Evolutionary conservation across 371 early-diverging fungal species (phyloP), one percentile per base, ranked within the genome.

Genomic region (Apophysomyces sp.): DNA sequence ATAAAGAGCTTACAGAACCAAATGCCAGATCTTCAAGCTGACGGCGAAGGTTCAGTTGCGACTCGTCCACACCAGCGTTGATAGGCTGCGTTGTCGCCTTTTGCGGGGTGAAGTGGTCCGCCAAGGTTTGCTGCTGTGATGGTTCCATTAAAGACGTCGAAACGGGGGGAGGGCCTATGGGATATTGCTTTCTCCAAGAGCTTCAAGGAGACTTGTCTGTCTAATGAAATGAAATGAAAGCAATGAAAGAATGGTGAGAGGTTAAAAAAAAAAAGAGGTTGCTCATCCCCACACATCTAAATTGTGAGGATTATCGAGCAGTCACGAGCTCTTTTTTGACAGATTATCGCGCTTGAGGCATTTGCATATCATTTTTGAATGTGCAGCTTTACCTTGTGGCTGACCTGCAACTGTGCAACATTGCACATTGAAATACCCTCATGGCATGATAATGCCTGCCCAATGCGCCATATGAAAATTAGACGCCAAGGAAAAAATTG

Each of bases 1-100:
- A 52, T 13, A 13, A 49, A 28, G 6, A 26, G 36, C 62, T 60
- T 61, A 69, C 69, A 16, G 69, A 64, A 12, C 69, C 69, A 64
- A 64, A 69, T 13, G 57, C 18, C 24, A 69, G 49, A 30, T 69
- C 69, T 24, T 69, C 65, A 16, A 69, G 26, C 26, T 69, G 69
- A 11, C 51, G 51, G 27, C 69, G 69, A 39, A 69, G 24, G 18
- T 61, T 61, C 6, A 58, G 49, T 37, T 67, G 61, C 6, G 57
- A 54, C 18, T 56, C 53, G 55, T 21, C 24, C 15, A 18, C 24
- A 9, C 21, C 21, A 6, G 44, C 21, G 9, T n/a, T 44, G 3
- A 21, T 21, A 44, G 44, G 21, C 44, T 44, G 44, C 9, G 44
- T 21, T 44, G 18, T 44, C 2, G 24, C 21, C 24, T 44, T 44